Evolutionary conservation across 73 alveolate genomes (phyloP).

Genomic region (Tetrahymena thermophila): DNA sequence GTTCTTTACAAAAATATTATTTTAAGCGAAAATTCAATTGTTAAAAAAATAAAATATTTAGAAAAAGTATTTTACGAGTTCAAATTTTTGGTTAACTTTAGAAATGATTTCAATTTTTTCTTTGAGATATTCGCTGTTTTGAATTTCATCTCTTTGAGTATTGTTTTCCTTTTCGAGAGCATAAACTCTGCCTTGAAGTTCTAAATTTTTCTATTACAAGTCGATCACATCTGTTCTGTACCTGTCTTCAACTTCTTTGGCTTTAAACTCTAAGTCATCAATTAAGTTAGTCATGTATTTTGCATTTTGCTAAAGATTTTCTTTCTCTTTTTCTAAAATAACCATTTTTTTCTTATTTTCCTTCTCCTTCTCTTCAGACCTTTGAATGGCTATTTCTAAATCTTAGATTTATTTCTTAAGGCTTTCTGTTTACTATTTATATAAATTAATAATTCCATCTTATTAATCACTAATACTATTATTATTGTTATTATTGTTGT

Average conservation of each 20-base stretch:
- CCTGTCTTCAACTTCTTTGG: neutral
- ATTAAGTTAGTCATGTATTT: neutral
- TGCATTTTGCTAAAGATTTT: neutral
- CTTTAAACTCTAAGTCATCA: neutral
- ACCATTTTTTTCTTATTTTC: neutral
- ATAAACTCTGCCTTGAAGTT: neutral
- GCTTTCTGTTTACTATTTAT: neutral
- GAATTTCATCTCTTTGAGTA: neutral
- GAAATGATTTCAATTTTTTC: neutral
- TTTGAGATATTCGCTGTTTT: neutral
- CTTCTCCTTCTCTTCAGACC: neutral
- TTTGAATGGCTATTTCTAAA: neutral
- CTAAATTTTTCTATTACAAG: neutral
- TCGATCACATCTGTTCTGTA: neutral
- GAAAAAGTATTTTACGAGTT: neutral
- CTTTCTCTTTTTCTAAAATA: neutral
- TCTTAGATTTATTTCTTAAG: neutral
- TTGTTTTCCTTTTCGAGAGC: neutral
- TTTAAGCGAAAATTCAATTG: no score
- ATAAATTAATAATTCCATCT: neutral
- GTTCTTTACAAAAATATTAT: no score
- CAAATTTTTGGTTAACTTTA: neutral
- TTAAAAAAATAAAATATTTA: neutral
- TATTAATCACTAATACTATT: neutral
- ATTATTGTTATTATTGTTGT: neutral